Evolutionary conservation across 2,329 filamentous ascomycete genomes (phyloP).

Genomic region (Grosmannia clavigera): DNA sequence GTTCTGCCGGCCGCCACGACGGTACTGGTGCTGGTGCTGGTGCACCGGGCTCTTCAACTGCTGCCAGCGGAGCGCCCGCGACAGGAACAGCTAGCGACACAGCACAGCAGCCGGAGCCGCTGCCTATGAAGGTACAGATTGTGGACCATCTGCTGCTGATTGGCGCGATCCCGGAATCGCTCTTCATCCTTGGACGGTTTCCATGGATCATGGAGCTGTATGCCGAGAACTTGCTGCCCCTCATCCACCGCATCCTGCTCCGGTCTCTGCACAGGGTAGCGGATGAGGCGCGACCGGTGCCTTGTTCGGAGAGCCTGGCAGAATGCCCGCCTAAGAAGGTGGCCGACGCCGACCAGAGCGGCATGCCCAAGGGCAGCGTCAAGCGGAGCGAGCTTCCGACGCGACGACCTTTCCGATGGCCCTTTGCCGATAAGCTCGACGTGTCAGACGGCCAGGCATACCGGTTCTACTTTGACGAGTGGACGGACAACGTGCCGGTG

Average conservation of each 20-base stretch:
- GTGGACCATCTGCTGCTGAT: conserved; percentile 79
- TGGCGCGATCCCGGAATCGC: conserved; percentile 80
- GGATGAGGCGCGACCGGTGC: conserved; percentile 29
- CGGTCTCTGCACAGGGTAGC: conserved; percentile 69
- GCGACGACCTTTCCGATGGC: conserved; percentile 69
- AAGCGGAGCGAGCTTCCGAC: conserved; percentile 45
- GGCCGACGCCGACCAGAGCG: conserved; percentile 47
- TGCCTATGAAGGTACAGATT: conserved; percentile 78
- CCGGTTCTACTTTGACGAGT: conserved; percentile 94
- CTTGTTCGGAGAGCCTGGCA: conserved; percentile 13
- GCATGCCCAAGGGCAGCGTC: conserved; percentile 56
- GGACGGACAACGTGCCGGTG: conserved; percentile 83
- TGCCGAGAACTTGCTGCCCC: conserved; percentile 60
- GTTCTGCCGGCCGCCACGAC: conserved; percentile 38
- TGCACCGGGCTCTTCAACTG: conserved; percentile 63
- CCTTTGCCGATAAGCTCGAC: conserved; percentile 66
- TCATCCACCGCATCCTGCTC: conserved; percentile 72
- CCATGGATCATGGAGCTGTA: conserved; percentile 84
- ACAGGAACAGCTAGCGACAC: conserved; percentile 22
- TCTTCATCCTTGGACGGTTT: conserved; percentile 79
- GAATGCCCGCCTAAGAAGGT: conserved; percentile 31
- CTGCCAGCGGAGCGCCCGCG: conserved; percentile 27
- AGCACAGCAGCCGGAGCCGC: conserved; percentile 52
- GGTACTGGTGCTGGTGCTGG: conserved; percentile 12
- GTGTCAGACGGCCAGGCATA: conserved; percentile 68